A percentile compares a stretch with the other conserved stretches of the same genome.
These are phyloP conservation scores for Apodospora peruviana DNA, from an alignment of 495 filamentous ascomycete genomes.

Conservation along the genomic window DNA sequence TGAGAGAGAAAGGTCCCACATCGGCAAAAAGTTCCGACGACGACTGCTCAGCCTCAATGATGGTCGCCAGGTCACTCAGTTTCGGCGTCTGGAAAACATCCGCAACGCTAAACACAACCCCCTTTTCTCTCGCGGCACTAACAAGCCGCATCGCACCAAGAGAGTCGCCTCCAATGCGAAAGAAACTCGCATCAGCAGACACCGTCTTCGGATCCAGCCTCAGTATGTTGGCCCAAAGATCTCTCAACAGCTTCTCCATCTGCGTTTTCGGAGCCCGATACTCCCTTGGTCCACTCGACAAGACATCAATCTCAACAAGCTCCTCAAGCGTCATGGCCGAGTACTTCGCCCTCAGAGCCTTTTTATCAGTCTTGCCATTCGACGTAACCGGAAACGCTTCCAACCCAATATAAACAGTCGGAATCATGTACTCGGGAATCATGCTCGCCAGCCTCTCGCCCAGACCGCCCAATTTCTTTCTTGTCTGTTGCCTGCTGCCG, in stretches of 20 bases:
- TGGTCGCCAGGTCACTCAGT: constrained; percentile 44
- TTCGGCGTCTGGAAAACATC: constrained; percentile 43
- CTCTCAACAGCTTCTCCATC: constrained; percentile 22
- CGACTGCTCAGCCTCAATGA: too few relatives aligned
- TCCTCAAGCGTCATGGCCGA: too few relatives aligned
- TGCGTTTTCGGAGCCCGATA: constrained; percentile 4
- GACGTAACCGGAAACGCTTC: neutral
- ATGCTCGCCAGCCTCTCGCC: neutral
- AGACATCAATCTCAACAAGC: too few relatives aligned
- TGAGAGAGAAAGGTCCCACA: too few relatives aligned
- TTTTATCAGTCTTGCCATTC: neutral
- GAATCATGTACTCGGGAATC: neutral
- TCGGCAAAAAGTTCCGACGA: too few relatives aligned
- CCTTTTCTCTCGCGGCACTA: constrained; percentile 44
- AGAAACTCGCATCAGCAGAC: constrained; percentile 53
- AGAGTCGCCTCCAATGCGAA: constrained; percentile 63
- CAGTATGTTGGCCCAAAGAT: constrained; percentile 26
- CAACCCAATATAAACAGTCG: neutral
- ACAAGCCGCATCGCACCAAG: constrained; percentile 65
- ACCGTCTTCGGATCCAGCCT: constrained; percentile 28
- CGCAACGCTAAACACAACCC: constrained; percentile 49
- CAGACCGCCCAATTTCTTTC: too few relatives aligned
- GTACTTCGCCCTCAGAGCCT: neutral
- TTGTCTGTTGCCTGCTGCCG: too few relatives aligned
- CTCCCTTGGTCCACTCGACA: too few relatives aligned